Evolutionary conservation across 495 filamentous ascomycete species (phyloP).

Genomic region (Durotheca rogersii): DNA sequence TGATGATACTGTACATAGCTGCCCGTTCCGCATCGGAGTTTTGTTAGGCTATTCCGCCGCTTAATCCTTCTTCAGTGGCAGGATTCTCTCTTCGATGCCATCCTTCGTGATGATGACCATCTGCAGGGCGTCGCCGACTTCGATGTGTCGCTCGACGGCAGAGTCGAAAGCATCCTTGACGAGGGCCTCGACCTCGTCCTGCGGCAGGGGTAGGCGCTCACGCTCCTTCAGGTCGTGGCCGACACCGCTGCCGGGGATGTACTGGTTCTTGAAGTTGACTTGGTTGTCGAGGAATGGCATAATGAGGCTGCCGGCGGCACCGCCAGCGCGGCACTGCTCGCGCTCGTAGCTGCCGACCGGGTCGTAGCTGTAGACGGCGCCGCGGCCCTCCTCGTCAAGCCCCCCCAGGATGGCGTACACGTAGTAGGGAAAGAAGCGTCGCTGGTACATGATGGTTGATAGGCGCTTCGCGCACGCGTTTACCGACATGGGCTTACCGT

Average conservation of each 20-base stretch:
- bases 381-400: slow-evolving; percentile 91
- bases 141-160: slow-evolving; percentile 96
- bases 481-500: slow-evolving; percentile 89
- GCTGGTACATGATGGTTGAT: slow-evolving; percentile 90
- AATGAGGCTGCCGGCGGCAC: slow-evolving; percentile 93
- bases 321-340: slow-evolving; percentile 91
- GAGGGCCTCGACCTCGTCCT: slow-evolving; percentile 73
- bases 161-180: slow-evolving; percentile 98
- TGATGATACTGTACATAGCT: slow-evolving; percentile 28
- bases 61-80: slow-evolving; percentile 89
- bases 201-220: slow-evolving; percentile 63
- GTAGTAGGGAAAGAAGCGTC: slow-evolving; percentile 99
- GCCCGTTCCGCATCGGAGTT: slow-evolving; percentile 17
- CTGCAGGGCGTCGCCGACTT: slow-evolving; percentile 95
- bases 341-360: slow-evolving; percentile 95
- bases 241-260: slow-evolving; percentile 81
- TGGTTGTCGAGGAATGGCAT: slow-evolving; percentile 99
- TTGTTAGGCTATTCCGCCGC: background rate
- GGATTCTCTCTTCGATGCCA: slow-evolving; percentile 82
- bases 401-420: slow-evolving; percentile 90
- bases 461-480: slow-evolving; percentile 90
- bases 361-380: slow-evolving; percentile 95
- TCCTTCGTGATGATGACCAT: slow-evolving; percentile 87
- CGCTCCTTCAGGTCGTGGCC: slow-evolving; percentile 77
- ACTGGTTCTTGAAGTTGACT: slow-evolving; percentile 99